Base-by-base conservation (phyloP, 1,284 basidiomycete species). In the Apiotrichum domesticum region DNA sequence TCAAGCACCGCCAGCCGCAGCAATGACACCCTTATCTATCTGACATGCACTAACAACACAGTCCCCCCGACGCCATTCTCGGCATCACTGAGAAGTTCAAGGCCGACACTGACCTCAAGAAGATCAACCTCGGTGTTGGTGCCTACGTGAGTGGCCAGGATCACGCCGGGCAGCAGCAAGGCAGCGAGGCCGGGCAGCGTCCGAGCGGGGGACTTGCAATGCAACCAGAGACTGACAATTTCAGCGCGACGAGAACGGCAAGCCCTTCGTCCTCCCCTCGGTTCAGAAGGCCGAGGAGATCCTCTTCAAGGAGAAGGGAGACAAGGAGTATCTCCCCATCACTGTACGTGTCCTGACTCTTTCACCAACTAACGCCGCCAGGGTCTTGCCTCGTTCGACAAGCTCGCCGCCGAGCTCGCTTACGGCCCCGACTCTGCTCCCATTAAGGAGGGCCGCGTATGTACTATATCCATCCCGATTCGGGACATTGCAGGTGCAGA, bases 281-380 rank as follows among this genome's bases (percentile, higher is more conserved):
- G 95, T 98, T 56, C 87, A 88, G 74, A 88, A 92, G 83, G 90
- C 74, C 53, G 74, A 76, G 85, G 59, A 66, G 77, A 63, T 66
- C 53, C 78, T 98, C 60, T 79, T 83, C 59, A 78, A 81, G 35
- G 79, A 83, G 62, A 84, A 85, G 64, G 82, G 83, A 47, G 95
- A 98, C 85, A 98, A 98, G 81, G 95, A 98, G 79, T 98, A 98
- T 79, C 85, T 98, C 50, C 92, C 92, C 63, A 98, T 98, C 77
- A 95, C 90, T 54, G 74, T 71, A 49, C 54, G 72, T 21, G 21
- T 21, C 21, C 21, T 21, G 21, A 21, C 21, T 21, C 21, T 21
- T 21, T 21, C 21, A 21, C 21, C 21, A 21, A 21, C 21, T 21
- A 21, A 21, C 21, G 21, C 32, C 29, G 37, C 21, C 57, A 72